Conservation (phyloP, 441 rosid species). For the Corymbia citriodora region DNA sequence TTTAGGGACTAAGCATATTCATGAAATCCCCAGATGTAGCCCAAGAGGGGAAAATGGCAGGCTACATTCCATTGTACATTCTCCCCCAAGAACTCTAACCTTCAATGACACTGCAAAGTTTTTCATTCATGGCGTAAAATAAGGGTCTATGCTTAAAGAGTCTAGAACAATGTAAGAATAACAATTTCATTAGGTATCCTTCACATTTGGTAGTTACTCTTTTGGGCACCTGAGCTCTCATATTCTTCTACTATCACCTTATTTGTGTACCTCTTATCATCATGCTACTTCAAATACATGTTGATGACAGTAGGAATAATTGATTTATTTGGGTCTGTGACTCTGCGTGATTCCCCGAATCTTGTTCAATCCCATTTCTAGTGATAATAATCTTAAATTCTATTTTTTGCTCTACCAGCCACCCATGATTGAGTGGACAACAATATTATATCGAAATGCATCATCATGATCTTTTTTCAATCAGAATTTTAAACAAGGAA, state of each 20-base stretch:
- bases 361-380: background rate
- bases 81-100: background rate
- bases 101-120: background rate
- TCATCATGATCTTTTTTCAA: background rate
- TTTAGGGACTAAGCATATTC: background rate
- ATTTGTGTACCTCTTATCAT: background rate
- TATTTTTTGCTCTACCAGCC: background rate
- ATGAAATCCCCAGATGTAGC: background rate
- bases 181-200: background rate
- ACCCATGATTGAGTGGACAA: background rate
- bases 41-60: background rate
- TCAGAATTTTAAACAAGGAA: background rate
- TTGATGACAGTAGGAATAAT: background rate
- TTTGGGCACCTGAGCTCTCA: background rate
- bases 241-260: background rate
- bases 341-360: background rate
- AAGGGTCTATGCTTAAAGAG: background rate
- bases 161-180: background rate
- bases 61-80: background rate
- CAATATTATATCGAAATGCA: background rate
- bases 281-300: background rate
- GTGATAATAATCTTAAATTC: background rate
- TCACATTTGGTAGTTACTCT: background rate
- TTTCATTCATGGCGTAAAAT: background rate
- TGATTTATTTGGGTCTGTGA: background rate